Conservation (phyloP, 2,329 filamentous ascomycete species). For the Cordyceps sp. region DNA sequence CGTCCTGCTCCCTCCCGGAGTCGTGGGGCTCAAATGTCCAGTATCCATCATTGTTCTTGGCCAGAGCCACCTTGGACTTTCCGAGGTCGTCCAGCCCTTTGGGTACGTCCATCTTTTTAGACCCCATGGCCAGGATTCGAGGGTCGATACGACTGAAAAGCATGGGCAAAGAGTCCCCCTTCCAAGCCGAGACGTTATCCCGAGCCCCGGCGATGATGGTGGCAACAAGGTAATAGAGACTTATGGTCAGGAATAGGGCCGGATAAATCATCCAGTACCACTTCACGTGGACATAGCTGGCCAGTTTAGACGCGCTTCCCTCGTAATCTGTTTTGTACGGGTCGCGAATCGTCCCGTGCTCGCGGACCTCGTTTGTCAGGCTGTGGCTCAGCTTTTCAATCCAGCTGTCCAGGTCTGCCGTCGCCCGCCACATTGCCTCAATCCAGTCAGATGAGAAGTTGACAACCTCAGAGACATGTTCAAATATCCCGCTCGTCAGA, state of each 20-base stretch:
- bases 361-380: constrained; percentile 19
- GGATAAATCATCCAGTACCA: constrained; percentile 21
- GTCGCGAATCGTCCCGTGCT: constrained; percentile 10
- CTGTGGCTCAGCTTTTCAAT: constrained; percentile 15
- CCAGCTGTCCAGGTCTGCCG: constrained; percentile 13
- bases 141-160: constrained; percentile 19
- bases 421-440: constrained; percentile 18
- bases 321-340: constrained; percentile 7
- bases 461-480: constrained; percentile 9
- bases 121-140: constrained; percentile 13
- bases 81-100: constrained; percentile 18
- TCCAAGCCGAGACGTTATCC: constrained; percentile 20
- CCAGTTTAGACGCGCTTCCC: constrained; percentile 13
- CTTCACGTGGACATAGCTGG: constrained; percentile 15
- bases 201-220: constrained; percentile 18
- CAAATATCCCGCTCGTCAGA: constrained; percentile 14
- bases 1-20: neutral
- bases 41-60: constrained; percentile 14
- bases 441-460: constrained; percentile 20
- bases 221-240: constrained; percentile 17
- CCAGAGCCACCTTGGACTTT: constrained; percentile 15
- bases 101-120: constrained; percentile 17
- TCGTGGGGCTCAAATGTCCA: constrained; percentile 16
- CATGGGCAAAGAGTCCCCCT: constrained; percentile 20
- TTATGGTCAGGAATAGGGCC: constrained; percentile 14